Percentiles rank a stretch among this genome's conserved stretches.
phyloP scores from a whole-genome alignment of 2,329 filamentous ascomycete species.

The Sclerotinia glacialis region DNA sequence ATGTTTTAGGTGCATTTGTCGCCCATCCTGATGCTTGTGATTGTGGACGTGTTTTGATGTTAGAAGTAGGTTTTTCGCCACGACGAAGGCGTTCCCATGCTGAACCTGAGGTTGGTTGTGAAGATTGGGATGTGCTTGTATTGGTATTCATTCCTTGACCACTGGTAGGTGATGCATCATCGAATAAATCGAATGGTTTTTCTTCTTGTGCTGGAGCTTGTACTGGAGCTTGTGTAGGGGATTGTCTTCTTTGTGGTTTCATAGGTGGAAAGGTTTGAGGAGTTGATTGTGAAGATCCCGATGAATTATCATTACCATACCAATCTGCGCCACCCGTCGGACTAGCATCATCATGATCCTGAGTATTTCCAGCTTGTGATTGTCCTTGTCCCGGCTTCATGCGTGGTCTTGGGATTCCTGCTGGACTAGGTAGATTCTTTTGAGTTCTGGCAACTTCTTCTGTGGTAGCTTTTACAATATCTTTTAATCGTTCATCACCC shows the following conservation, averaged over 20 bases:
- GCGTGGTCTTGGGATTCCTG: constrained; percentile 9
- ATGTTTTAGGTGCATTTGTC: constrained; percentile 22
- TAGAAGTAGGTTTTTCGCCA: constrained; percentile 25
- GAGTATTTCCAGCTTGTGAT: constrained; percentile 22
- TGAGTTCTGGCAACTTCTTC: constrained; percentile 18
- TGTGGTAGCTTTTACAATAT: constrained; percentile 23
- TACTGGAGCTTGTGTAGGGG: not conserved
- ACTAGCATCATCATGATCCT: constrained; percentile 32
- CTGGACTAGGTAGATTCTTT: constrained; percentile 9
- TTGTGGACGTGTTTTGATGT: constrained; percentile 12
- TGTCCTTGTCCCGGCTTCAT: constrained; percentile 18
- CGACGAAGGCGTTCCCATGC: constrained; percentile 39
- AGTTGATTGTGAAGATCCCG: constrained; percentile 4
- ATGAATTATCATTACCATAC: constrained; percentile 26
- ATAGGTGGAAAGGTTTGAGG: not conserved
- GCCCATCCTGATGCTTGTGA: constrained; percentile 23
- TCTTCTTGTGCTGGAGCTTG: constrained; percentile 23
- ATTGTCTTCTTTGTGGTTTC: not conserved
- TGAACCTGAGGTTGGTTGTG: constrained; percentile 24
- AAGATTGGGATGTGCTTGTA: constrained; percentile 16
- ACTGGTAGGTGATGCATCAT: constrained; percentile 37
- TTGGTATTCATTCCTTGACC: constrained; percentile 27
- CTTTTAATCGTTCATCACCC: constrained; percentile 35
- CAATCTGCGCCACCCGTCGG: constrained; percentile 30
- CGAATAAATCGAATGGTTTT: constrained; percentile 32